phyloP scores from a whole-genome alignment of 306 rosid species.

The Acacia melanoxylon region DNA sequence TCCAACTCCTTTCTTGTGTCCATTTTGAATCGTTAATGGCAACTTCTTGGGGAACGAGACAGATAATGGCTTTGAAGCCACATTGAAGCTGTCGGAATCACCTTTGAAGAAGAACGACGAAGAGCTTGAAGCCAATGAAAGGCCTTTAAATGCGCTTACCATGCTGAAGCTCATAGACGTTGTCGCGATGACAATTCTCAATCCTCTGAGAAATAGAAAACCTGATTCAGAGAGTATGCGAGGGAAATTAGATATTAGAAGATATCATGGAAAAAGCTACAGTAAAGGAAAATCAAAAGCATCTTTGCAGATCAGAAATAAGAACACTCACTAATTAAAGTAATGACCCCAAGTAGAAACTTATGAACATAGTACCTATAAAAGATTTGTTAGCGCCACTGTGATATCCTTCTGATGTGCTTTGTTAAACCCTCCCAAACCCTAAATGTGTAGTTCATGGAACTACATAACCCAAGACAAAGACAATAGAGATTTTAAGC shows the following conservation, averaged over 20 bases:
- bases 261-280: background rate
- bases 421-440: no score
- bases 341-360: no score
- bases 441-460: no score
- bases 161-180: conserved; percentile 64
- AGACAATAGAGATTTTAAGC: no score
- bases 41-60: conserved; percentile 36
- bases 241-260: background rate
- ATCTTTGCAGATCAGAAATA: no score
- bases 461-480: no score
- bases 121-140: conserved; percentile 55
- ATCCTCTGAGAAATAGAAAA: background rate
- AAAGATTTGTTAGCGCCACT: no score
- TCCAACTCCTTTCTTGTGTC: conserved; percentile 98
- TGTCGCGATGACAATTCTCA: conserved; percentile 43
- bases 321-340: no score
- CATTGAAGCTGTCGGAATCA: conserved; percentile 34
- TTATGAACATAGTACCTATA: no score
- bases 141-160: conserved; percentile 69
- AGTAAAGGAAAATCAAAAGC: no score
- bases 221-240: background rate
- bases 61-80: conserved; percentile 34
- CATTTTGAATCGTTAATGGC: conserved; percentile 71
- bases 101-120: conserved; percentile 62
- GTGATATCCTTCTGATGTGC: no score